Evolutionary conservation across 2,329 filamentous ascomycete genomes (phyloP).

Genomic region (Botrytis squamosa): DNA sequence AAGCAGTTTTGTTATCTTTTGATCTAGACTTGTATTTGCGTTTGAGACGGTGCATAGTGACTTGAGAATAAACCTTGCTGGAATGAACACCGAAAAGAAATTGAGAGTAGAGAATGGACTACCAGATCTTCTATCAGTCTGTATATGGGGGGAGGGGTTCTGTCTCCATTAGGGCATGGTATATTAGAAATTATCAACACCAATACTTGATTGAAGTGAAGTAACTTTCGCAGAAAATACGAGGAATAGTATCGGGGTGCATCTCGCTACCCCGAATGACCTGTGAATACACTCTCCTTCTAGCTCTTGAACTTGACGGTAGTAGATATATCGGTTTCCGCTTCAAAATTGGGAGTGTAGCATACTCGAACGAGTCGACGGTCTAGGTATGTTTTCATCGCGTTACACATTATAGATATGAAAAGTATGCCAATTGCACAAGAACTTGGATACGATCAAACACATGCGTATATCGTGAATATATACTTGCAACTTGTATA

Average conservation of each 20-base stretch:
- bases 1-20: neutral
- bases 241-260: neutral
- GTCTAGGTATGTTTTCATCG: too few species aligned
- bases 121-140: neutral
- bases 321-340: too few species aligned
- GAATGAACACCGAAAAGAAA: neutral
- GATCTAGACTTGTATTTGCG: neutral
- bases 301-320: too few species aligned
- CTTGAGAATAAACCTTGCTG: neutral
- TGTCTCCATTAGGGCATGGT: neutral
- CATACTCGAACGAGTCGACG: too few species aligned
- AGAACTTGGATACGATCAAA: neutral
- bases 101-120: neutral
- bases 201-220: neutral
- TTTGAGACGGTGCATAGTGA: neutral
- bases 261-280: neutral
- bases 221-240: accelerated
- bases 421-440: neutral
- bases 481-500: neutral
- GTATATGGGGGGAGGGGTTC: neutral
- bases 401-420: neutral
- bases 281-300: too few species aligned
- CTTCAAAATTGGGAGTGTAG: too few species aligned
- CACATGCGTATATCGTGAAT: neutral
- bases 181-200: neutral